Conservation (phyloP, 2,329 filamentous ascomycete species). For the Graphilbum ipis-grandicollis region DNA sequence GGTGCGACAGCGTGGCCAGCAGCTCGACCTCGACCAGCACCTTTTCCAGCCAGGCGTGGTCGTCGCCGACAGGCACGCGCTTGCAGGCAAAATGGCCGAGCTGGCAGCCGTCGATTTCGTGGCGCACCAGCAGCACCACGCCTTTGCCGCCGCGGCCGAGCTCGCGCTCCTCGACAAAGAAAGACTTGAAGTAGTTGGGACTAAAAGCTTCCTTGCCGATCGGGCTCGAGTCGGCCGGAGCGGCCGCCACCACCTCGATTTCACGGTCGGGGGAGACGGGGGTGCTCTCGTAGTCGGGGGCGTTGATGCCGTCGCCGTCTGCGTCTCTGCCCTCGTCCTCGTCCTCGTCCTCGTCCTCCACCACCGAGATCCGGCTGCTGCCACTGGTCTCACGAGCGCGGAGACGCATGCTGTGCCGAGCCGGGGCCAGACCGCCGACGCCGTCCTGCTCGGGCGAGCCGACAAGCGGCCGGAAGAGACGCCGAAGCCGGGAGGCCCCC, state of each 20-base stretch:
- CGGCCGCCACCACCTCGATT: constrained; percentile 10
- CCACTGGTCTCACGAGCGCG: background rate
- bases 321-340: background rate
- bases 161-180: constrained; percentile 78
- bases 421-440: background rate
- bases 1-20: constrained; percentile 78
- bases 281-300: constrained; percentile 34
- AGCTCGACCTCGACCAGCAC: constrained; percentile 85
- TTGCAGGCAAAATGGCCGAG: constrained; percentile 93
- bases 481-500: constrained; percentile 32
- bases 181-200: constrained; percentile 79
- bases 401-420: background rate
- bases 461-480: constrained; percentile 28
- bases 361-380: constrained; percentile 7
- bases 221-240: constrained; percentile 27
- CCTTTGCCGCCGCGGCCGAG: constrained; percentile 86
- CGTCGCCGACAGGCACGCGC: constrained; percentile 84
- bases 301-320: constrained; percentile 3
- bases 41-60: constrained; percentile 91
- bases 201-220: constrained; percentile 82
- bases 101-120: constrained; percentile 76
- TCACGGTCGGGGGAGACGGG: constrained; percentile 23
- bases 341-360: constrained; percentile 6
- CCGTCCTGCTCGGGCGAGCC: too few relatives aligned
- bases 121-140: constrained; percentile 83